Conservation (phyloP, 2,329 filamentous ascomycete genomes). For the Colletotrichum horii region DNA sequence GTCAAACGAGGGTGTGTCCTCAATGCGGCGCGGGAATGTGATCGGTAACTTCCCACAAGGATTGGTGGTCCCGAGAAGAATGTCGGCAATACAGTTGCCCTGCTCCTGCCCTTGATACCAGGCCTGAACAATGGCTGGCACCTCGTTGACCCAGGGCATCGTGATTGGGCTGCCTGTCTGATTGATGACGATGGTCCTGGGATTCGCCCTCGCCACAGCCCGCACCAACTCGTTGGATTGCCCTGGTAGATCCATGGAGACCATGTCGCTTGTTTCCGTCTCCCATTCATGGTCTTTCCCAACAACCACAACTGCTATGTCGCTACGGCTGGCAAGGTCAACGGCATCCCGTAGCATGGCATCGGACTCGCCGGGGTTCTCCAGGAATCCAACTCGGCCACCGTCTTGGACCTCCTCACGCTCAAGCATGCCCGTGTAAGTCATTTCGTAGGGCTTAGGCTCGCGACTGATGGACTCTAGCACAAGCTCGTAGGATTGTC, state of each 20-base stretch:
- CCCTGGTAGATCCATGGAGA: neutral
- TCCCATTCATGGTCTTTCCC: neutral
- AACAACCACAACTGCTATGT: rapidly evolving
- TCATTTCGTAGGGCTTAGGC: neutral
- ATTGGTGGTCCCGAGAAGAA: neutral
- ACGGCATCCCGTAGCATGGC: neutral
- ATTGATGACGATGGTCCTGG: conserved; percentile 21
- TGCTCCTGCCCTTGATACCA: neutral
- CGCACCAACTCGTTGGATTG: neutral
- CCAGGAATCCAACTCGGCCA: neutral
- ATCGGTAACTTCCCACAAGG: neutral
- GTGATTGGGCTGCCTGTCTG: neutral
- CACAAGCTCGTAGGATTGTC: neutral
- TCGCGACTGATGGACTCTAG: neutral
- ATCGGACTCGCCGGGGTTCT: neutral
- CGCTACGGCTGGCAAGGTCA: neutral
- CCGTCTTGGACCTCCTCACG: neutral
- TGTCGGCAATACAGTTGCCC: neutral
- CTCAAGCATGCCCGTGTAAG: neutral
- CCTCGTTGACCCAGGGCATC: neutral
- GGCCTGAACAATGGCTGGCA: neutral
- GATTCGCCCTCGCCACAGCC: neutral
- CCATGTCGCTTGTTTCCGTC: neutral
- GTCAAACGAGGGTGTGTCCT: neutral
- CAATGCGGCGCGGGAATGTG: neutral